Base-by-base conservation (phyloP, 140 eudicot genomes). In the Senecio squalidus region DNA sequence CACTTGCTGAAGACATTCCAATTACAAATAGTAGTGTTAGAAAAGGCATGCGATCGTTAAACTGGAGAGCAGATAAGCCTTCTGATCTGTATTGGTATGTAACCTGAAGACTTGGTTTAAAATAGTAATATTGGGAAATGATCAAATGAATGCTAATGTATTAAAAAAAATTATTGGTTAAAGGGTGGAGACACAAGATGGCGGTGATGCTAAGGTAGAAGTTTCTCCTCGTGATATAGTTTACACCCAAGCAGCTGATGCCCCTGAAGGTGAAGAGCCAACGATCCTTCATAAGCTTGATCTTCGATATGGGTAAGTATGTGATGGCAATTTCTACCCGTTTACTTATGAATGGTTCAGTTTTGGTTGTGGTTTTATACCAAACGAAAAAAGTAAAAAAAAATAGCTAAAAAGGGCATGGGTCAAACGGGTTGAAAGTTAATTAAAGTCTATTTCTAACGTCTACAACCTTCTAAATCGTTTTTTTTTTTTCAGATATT, bases 131-230 rank as follows among this genome's bases (percentile, higher is more conserved):
- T 29, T n/a, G 0, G 28, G n/a, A n/a, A n/a, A n/a, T n/a, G n/a
- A n/a, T n/a, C n/a, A n/a, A n/a, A n/a, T n/a, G n/a, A n/a, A n/a
- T n/a, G n/a, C n/a, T n/a, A n/a, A n/a, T n/a, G n/a, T n/a, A n/a
- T n/a, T n/a, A n/a, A n/a, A n/a, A n/a, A n/a, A n/a, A n/a, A n/a
- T n/a, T n/a, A n/a, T 44, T 60, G 39, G 26, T 61, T 59, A 22
- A 64, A 91, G 98, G 96, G 96, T 74, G 72, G 96, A 91, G 90
- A 91, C 98, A 27, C 94, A 86, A 77, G 98, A 91, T 44, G 98
- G 96, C 2, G 98, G 98, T 56, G 96, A 91, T 79, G 94, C 98
- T 22, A 91, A 78, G 82, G 79, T 91, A 49, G 96, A 91, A 71
- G 94, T 77, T 60, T 91, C 98, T 63, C 98, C 98, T 28, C 97